phyloP scores from a whole-genome alignment of 345 rosid genomes.

The Brassica carinata region DNA sequence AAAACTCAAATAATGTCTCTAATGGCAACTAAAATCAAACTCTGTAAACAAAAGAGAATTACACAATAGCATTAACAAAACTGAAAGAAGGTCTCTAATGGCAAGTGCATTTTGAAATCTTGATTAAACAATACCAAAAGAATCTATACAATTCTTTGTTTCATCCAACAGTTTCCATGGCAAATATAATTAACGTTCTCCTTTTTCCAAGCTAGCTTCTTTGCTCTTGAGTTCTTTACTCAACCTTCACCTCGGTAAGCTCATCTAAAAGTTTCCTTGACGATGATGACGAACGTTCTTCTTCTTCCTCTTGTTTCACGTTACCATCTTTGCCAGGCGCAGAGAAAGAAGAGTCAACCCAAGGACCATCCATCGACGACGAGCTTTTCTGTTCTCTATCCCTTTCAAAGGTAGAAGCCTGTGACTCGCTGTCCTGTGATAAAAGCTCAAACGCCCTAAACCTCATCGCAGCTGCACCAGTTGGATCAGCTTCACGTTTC shows the following conservation, averaged over 20 bases:
- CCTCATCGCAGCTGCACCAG: constrained; percentile 54
- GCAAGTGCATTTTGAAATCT: neutral
- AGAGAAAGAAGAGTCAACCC: constrained; percentile 59
- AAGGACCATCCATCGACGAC: constrained; percentile 66
- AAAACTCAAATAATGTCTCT: too few species aligned
- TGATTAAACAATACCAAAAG: neutral
- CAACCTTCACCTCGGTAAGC: constrained; percentile 31
- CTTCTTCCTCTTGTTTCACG: constrained; percentile 13
- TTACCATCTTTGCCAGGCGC: constrained; percentile 43
- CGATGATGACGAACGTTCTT: constrained; percentile 26
- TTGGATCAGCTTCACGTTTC: constrained; percentile 51
- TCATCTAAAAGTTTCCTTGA: constrained; percentile 32
- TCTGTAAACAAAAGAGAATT: too few species aligned
- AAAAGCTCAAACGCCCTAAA: constrained; percentile 77
- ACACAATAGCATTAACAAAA: too few species aligned
- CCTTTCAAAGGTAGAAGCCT: constrained; percentile 45
- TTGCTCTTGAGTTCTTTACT: constrained; percentile 6
- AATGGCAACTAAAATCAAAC: too few species aligned
- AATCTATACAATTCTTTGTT: neutral
- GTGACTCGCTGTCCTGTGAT: constrained; percentile 66
- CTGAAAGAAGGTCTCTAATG: neutral
- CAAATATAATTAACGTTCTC: neutral
- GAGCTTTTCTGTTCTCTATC: constrained; percentile 45
- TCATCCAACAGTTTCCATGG: neutral
- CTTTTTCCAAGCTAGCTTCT: neutral